These are phyloP conservation scores for Alloteropsis angusta DNA, from an alignment of 202 grass and related monocot genomes.

Conservation along the genomic window DNA sequence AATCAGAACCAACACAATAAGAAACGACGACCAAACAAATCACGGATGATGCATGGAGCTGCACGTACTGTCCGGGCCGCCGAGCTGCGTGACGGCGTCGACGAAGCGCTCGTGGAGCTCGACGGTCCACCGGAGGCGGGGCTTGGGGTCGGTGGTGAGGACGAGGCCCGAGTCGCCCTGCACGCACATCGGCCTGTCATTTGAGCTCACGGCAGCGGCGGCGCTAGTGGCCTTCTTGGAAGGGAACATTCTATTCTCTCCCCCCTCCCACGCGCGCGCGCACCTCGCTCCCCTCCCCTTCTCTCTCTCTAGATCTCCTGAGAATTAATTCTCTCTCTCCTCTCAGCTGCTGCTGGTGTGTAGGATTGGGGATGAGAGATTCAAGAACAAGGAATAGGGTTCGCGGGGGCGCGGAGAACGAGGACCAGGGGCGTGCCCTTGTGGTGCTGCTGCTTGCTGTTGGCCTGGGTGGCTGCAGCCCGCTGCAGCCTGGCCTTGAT, in stretches of 20 bases:
- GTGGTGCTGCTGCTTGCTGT: neutral
- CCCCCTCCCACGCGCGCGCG: neutral
- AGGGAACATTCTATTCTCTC: constrained; percentile 83
- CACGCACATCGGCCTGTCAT: constrained; percentile 74
- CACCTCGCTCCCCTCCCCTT: neutral
- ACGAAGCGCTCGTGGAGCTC: constrained; percentile 90
- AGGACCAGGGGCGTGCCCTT: neutral
- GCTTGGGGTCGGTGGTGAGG: constrained; percentile 93
- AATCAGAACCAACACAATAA: neutral
- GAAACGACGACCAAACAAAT: too few species aligned
- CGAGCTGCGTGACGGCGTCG: constrained; percentile 79
- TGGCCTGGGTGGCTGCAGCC: neutral
- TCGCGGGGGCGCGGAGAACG: constrained; percentile 24
- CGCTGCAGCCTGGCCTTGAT: neutral
- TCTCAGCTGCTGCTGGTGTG: constrained; percentile 5
- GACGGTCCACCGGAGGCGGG: constrained; percentile 77
- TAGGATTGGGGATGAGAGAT: constrained; percentile 38
- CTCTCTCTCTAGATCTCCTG: constrained; percentile 29
- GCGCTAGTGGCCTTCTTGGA: constrained; percentile 69
- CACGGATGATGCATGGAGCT: too few species aligned
- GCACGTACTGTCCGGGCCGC: constrained; percentile 67
- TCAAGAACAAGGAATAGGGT: constrained; percentile 68
- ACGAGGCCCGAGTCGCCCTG: constrained; percentile 97
- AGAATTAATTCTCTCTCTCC: constrained; percentile 42
- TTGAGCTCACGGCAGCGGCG: constrained; percentile 44